phyloP scores from a whole-genome alignment of 2,329 filamentous ascomycete species.

The Mollisiaceae sp. region DNA sequence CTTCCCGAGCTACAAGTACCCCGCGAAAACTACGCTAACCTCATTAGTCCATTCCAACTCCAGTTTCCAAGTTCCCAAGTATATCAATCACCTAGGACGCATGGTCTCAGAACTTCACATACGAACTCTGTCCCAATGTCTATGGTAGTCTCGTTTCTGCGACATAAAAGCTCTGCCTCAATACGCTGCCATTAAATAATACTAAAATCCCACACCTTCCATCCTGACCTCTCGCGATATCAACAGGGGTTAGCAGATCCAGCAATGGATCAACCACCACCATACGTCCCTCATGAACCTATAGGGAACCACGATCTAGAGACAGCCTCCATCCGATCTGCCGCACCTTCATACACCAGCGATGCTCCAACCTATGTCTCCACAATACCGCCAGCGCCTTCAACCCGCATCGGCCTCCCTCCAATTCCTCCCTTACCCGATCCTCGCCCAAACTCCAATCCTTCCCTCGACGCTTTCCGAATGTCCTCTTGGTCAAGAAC shows the following conservation, averaged over 20 bases:
- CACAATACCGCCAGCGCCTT: not conserved
- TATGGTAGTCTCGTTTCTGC: too few relatives aligned
- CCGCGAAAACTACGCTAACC: not conserved
- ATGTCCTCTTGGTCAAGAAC: conserved; percentile 43
- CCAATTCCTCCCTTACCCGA: not conserved
- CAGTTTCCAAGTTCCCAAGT: not conserved
- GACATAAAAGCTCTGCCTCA: too few relatives aligned
- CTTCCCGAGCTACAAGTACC: not conserved
- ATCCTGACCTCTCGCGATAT: not conserved
- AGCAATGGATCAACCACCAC: conserved; percentile 4
- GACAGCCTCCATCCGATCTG: conserved; percentile 4
- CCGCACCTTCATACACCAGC: conserved; percentile 6
- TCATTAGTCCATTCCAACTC: not conserved
- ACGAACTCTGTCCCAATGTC: not conserved
- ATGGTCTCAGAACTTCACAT: not conserved
- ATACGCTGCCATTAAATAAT: not conserved
- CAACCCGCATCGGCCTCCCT: conserved; percentile 3
- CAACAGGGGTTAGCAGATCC: not conserved
- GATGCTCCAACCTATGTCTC: conserved; percentile 7
- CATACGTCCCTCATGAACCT: not conserved
- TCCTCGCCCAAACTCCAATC: not conserved
- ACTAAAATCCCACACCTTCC: not conserved
- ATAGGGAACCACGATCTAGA: not conserved
- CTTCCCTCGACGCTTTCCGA: not conserved
- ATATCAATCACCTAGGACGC: not conserved